Conservation (phyloP, 2,329 filamentous ascomycete species). For the Daldinia eschscholtzii region DNA sequence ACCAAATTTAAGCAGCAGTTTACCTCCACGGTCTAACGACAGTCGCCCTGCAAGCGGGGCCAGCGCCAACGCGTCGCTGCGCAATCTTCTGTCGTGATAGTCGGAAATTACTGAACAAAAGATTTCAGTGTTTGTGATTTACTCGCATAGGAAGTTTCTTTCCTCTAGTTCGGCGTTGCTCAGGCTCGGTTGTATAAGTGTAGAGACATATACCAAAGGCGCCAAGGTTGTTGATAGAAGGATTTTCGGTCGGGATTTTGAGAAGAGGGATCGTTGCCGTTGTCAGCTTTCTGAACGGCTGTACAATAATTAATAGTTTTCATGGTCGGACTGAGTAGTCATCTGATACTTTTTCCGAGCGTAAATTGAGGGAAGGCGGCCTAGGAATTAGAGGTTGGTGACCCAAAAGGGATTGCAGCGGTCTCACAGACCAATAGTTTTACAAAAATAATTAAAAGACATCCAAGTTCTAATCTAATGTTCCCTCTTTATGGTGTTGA, state of each 20-base stretch:
- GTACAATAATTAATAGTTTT: constrained; percentile 40
- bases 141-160: constrained; percentile 31
- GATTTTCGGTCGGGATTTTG: constrained; percentile 9
- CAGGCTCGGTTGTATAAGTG: constrained; percentile 49
- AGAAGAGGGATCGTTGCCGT: constrained; percentile 4
- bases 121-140: constrained; percentile 21
- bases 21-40: constrained; percentile 52
- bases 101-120: constrained; percentile 3
- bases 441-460: constrained; percentile 23
- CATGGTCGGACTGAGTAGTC: neutral
- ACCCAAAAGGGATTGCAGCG: neutral
- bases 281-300: constrained; percentile 36
- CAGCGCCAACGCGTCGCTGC: constrained; percentile 80
- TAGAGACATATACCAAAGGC: constrained; percentile 50
- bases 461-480: neutral
- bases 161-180: constrained; percentile 47
- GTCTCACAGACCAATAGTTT: constrained; percentile 13
- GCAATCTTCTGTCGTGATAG: constrained; percentile 75
- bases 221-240: constrained; percentile 30
- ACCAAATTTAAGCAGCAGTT: constrained; percentile 50
- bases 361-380: neutral
- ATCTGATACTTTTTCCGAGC: neutral
- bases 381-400: constrained; percentile 8
- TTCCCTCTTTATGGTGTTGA: neutral
- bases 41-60: constrained; percentile 69